A percentile compares a stretch with the other conserved stretches of the same genome.
These are phyloP conservation scores for Aureobasidium melanogenum DNA, from an alignment of 2,329 filamentous ascomycete species.

Conservation along the genomic window DNA sequence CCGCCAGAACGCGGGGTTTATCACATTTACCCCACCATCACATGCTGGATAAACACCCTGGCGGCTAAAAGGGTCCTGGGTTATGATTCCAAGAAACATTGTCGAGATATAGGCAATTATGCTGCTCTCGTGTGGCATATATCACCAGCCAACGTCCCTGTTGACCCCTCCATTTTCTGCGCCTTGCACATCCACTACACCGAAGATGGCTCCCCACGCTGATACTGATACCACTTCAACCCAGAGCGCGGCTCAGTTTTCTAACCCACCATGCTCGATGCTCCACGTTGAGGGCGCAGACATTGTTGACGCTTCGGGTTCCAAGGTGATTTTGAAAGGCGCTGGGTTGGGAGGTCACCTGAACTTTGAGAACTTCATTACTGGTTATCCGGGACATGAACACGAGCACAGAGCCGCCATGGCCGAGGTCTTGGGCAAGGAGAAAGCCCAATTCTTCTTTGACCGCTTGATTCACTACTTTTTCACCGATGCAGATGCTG, in stretches of 20 bases:
- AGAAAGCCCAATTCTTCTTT: slow-evolving; percentile 51
- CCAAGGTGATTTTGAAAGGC: slow-evolving; percentile 39
- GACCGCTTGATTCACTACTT: slow-evolving; percentile 45
- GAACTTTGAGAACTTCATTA: slow-evolving; percentile 52
- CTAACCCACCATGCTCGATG: slow-evolving; percentile 17
- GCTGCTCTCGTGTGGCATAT: background rate
- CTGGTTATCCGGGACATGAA: slow-evolving; percentile 49
- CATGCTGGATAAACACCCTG: slow-evolving; percentile 1
- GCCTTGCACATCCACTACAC: no score
- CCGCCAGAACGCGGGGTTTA: background rate
- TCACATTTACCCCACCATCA: background rate
- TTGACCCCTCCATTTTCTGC: background rate
- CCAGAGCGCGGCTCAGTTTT: background rate
- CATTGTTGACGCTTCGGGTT: slow-evolving; percentile 37
- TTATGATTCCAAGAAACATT: background rate
- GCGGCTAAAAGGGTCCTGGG: slow-evolving; percentile 5
- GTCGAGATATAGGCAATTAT: slow-evolving; percentile 5
- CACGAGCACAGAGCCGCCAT: slow-evolving; percentile 45
- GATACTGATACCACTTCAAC: background rate
- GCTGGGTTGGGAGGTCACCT: slow-evolving; percentile 25
- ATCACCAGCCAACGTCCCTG: background rate
- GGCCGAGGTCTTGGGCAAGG: slow-evolving; percentile 41
- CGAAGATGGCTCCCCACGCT: slow-evolving; percentile 7
- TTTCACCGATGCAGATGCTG: slow-evolving; percentile 49
- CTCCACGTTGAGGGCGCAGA: slow-evolving; percentile 33